phyloP scores from a whole-genome alignment of 2,329 filamentous ascomycete species.

The Talaromyces verruculosus region DNA sequence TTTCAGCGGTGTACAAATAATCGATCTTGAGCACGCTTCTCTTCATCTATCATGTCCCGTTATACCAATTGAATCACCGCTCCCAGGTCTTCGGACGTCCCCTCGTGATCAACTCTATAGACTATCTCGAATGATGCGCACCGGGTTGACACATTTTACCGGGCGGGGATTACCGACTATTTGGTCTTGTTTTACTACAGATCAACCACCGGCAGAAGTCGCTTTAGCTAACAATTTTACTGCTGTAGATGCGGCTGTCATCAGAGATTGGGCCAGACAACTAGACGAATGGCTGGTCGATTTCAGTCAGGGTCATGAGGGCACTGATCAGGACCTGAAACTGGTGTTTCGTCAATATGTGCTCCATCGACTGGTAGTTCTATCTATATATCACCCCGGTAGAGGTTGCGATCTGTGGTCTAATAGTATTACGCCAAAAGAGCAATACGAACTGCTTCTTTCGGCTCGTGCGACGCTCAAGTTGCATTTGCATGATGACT shows the following conservation, averaged over 20 bases:
- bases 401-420: constrained; percentile 21
- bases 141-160: constrained; percentile 22
- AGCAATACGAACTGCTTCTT: constrained; percentile 20
- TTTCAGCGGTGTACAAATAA: constrained; percentile 21
- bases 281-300: constrained; percentile 22
- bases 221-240: constrained; percentile 10
- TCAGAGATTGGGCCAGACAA: constrained; percentile 21
- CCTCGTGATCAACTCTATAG: constrained; percentile 21
- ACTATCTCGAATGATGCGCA: constrained; percentile 22
- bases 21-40: constrained; percentile 22
- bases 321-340: constrained; percentile 20
- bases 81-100: constrained; percentile 18
- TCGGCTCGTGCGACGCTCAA: constrained; percentile 23
- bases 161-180: constrained; percentile 21
- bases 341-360: constrained; percentile 22
- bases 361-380: constrained; percentile 22
- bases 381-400: constrained; percentile 22
- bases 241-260: constrained; percentile 18
- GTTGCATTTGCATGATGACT: constrained; percentile 20
- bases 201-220: not conserved
- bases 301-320: constrained; percentile 16
- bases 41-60: constrained; percentile 22
- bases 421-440: constrained; percentile 20
- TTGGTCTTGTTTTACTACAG: constrained; percentile 20
- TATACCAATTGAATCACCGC: constrained; percentile 21